A percentile compares a stretch with the other conserved stretches of the same genome.
phyloP scores from a whole-genome alignment of 1,139 yeast species.

The Taphrina sp. region DNA sequence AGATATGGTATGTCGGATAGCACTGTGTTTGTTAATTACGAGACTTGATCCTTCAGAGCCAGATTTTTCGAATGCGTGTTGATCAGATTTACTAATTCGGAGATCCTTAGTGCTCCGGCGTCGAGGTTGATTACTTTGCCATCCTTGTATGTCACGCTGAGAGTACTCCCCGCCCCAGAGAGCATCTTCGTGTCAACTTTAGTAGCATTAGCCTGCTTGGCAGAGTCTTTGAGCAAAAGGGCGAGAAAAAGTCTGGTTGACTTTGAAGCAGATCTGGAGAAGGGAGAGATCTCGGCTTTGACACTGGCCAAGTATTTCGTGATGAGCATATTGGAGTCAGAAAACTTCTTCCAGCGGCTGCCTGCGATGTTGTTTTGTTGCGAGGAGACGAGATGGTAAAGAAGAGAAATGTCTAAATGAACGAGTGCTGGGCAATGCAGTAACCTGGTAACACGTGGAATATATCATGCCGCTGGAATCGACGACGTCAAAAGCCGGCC shows the following conservation, averaged over 20 bases:
- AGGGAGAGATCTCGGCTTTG: constrained; percentile 15
- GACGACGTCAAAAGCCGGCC: too few species aligned
- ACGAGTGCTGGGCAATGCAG: too few species aligned
- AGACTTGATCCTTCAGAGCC: constrained; percentile 24
- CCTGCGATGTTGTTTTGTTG: too few species aligned
- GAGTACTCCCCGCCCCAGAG: constrained; percentile 46
- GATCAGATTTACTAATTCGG: constrained; percentile 10
- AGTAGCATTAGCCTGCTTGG: constrained; percentile 21
- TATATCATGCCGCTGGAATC: too few species aligned
- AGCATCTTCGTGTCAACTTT: constrained; percentile 12
- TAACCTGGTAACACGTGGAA: too few species aligned
- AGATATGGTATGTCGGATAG: too few species aligned
- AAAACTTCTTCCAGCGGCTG: too few species aligned
- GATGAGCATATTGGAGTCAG: constrained; percentile 28
- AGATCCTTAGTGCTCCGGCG: constrained; percentile 2
- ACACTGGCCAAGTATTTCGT: constrained; percentile 28
- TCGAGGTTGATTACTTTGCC: constrained; percentile 66
- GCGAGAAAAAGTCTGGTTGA: constrained; percentile 22
- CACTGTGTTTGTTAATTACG: too few species aligned
- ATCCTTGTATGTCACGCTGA: constrained; percentile 72
- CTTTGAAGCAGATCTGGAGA: constrained; percentile 8
- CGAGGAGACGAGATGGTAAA: too few species aligned
- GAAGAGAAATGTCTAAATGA: too few species aligned
- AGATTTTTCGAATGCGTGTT: constrained; percentile 24
- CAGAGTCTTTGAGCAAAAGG: constrained; percentile 27